Evolutionary conservation across 2,329 filamentous ascomycete genomes (phyloP), one percentile per base, ranked within the genome.

Genomic region (Annulohypoxylon truncatum): DNA sequence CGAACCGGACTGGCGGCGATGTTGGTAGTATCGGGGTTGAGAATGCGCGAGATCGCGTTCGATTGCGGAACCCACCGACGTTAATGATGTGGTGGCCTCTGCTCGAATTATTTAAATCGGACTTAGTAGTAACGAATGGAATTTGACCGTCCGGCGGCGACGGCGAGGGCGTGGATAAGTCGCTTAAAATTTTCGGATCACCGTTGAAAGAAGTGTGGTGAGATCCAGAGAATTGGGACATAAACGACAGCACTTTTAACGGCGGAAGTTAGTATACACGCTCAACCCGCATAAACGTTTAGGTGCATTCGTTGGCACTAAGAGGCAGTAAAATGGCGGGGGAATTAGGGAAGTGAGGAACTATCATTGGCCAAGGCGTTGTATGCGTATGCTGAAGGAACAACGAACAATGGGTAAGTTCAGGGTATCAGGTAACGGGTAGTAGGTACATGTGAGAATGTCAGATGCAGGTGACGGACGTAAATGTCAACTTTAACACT

Each of bases 241-340:
- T 95, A 81, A 96, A 96, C 74, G 93, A 96, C 73, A 94, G 85
- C 61, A 97, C 93, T 96, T 64, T 78, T 70, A 42, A 42, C 10
- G 38, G 61, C 66, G 74, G 70, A 58, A 67, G 67, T 61, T 68
- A 58, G 74, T 80, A 78, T 80, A 78, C 71, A 77, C 69, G 70
- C 75, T 52, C 62, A 71, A 61, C 64, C 56, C 52, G 67, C 35
- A 62, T 60, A 61, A 64, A 60, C 18, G 53, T 20, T 56, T 64
- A 62, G 65, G 33, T 55, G 54, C 38, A 64, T 57, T 62, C 50
- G 38, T 42, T 13, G 15, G 46, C 20, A n/a, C 15, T 15, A 33
- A 40, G 20, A 9, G 10, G 38, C 20, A 20, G 22, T 10, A 24
- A 29, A 26, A 50, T 54, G 38, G 57, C 28, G 29, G 35, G 42